These are phyloP conservation scores for Bisporella sp. DNA, from an alignment of 2,329 filamentous ascomycete species.

Conservation along the genomic window DNA sequence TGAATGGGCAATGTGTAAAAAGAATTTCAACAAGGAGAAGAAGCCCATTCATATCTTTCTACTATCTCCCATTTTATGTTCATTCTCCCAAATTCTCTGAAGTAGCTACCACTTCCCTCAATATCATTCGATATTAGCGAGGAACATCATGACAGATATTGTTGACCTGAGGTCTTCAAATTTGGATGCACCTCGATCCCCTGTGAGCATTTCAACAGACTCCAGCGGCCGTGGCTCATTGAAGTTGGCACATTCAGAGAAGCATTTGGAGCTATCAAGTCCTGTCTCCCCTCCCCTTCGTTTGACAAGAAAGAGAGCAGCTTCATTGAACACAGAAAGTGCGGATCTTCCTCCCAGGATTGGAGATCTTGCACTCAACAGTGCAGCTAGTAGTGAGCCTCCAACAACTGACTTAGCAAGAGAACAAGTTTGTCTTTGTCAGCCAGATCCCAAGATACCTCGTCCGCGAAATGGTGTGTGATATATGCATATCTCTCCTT, in stretches of 20 bases:
- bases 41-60: conserved; percentile 24
- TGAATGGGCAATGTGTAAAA: conserved; percentile 26
- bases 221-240: conserved; percentile 20
- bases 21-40: conserved; percentile 19
- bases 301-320: conserved; percentile 26
- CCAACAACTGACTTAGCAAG: conserved; percentile 16
- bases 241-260: conserved; percentile 16
- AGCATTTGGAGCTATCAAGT: conserved; percentile 16
- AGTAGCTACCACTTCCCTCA: background rate
- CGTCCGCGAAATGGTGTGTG: conserved; percentile 63
- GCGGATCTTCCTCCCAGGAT: conserved; percentile 23
- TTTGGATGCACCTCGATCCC: conserved; percentile 18
- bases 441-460: conserved; percentile 65
- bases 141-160: conserved; percentile 19
- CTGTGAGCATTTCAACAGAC: conserved; percentile 23
- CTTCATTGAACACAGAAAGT: conserved; percentile 22
- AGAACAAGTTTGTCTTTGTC: conserved; percentile 57
- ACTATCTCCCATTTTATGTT: conserved; percentile 10
- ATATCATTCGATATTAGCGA: background rate
- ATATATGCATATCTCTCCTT: conserved; percentile 12
- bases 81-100: conserved; percentile 3
- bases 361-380: conserved; percentile 22
- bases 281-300: conserved; percentile 20
- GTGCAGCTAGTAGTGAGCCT: conserved; percentile 17
- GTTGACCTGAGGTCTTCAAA: conserved; percentile 10